These are phyloP conservation scores for Phlyctochytrium bullatum DNA, from an alignment of 192 early-diverging fungal species.

Conservation along the genomic window DNA sequence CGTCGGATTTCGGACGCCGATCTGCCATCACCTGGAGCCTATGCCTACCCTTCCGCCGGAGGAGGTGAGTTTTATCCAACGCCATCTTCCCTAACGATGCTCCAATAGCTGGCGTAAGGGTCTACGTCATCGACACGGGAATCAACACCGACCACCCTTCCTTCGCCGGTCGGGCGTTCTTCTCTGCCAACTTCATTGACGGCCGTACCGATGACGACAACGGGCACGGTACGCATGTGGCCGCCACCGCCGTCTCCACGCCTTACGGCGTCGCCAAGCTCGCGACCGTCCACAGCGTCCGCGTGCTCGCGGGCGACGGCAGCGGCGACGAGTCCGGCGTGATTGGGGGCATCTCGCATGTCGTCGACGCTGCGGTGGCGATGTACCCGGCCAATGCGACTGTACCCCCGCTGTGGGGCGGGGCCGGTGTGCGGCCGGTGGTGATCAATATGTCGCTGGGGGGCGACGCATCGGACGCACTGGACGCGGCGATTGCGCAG, in stretches of 20 bases:
- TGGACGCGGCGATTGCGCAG: background rate
- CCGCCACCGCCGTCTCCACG: constrained; percentile 84
- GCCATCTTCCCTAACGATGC: too few species aligned
- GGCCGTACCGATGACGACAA: constrained; percentile 43
- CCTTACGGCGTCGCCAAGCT: constrained; percentile 88
- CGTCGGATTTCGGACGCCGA: background rate
- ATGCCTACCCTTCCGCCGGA: background rate
- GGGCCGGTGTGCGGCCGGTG: background rate
- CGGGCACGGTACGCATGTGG: constrained; percentile 84
- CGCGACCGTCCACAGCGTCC: constrained; percentile 83
- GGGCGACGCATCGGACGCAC: background rate
- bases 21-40: background rate
- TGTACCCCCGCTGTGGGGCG: background rate
- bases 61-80: too few species aligned
- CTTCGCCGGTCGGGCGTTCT: constrained; percentile 82
- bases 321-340: constrained; percentile 62
- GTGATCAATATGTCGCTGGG: background rate
- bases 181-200: constrained; percentile 75
- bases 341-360: background rate
- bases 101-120: background rate
- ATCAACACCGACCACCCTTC: constrained; percentile 70
- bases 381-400: background rate
- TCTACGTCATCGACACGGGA: constrained; percentile 85
- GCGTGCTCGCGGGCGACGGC: constrained; percentile 85
- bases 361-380: background rate